These are phyloP conservation scores for Aspergillus aculeatinus DNA, from an alignment of 2,329 filamentous ascomycete genomes.

Conservation along the genomic window DNA sequence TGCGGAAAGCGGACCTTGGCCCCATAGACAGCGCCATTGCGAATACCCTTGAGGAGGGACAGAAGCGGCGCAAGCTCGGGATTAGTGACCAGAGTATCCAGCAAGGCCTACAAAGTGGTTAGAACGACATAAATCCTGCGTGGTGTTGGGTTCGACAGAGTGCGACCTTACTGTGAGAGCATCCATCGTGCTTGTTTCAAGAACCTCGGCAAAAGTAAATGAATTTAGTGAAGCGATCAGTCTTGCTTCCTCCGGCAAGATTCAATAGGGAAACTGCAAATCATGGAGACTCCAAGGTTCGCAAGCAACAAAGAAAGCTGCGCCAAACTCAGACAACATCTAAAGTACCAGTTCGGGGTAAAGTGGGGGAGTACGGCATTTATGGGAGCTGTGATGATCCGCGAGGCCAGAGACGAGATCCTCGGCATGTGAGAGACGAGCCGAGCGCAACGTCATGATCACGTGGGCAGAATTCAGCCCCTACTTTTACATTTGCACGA, in stretches of 20 bases:
- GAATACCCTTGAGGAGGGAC: slow-evolving; percentile 83
- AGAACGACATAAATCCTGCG: neutral
- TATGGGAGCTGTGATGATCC: slow-evolving; percentile 23
- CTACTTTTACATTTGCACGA: neutral
- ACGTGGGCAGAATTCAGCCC: slow-evolving; percentile 25
- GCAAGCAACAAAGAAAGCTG: neutral
- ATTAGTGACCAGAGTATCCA: slow-evolving; percentile 77
- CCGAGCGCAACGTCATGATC: slow-evolving; percentile 35
- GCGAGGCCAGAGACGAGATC: slow-evolving; percentile 29
- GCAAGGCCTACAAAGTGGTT: slow-evolving; percentile 54
- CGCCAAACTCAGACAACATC: slow-evolving; percentile 1
- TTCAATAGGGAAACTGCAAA: slow-evolving; percentile 2
- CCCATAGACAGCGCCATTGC: slow-evolving; percentile 96
- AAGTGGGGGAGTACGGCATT: slow-evolving; percentile 29
- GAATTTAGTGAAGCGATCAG: slow-evolving; percentile 8
- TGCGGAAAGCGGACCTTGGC: slow-evolving; percentile 98
- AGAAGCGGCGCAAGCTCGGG: slow-evolving; percentile 82
- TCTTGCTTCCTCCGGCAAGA: slow-evolving; percentile 11
- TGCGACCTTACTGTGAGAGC: slow-evolving; percentile 30
- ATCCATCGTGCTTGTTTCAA: slow-evolving; percentile 32
- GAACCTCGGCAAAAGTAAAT: slow-evolving; percentile 29
- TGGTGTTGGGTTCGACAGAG: slow-evolving; percentile 1
- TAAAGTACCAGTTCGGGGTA: slow-evolving; percentile 14
- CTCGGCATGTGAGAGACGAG: slow-evolving; percentile 42
- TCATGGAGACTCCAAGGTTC: neutral